These are phyloP conservation scores for Phytopythium boreale DNA, from an alignment of 352 stramenopile genomes.

Conservation along the genomic window DNA sequence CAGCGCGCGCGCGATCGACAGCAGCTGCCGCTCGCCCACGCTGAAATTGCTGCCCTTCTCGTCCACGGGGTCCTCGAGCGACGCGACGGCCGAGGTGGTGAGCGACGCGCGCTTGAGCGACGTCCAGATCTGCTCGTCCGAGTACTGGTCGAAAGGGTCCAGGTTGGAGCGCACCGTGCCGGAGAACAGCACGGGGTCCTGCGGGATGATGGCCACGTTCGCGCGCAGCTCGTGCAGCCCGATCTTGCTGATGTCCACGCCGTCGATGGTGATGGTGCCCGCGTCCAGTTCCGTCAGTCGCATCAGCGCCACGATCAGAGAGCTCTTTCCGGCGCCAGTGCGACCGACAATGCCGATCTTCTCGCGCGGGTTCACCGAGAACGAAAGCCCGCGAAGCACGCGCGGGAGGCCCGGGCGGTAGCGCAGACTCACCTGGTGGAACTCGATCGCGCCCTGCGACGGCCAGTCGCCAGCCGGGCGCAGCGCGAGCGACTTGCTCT, in stretches of 20 bases:
- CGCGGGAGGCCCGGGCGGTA: slow-evolving; percentile 75
- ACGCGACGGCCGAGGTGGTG: slow-evolving; percentile 26
- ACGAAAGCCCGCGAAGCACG: slow-evolving; percentile 56
- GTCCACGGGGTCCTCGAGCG: slow-evolving; percentile 35
- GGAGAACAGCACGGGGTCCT: slow-evolving; percentile 94
- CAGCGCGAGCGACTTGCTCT: slow-evolving; percentile 16
- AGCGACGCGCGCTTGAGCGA: slow-evolving; percentile 84
- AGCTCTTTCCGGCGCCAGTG: slow-evolving; percentile 86
- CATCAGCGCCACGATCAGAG: slow-evolving; percentile 88
- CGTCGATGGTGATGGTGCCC: slow-evolving; percentile 45
- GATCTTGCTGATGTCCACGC: slow-evolving; percentile 48
- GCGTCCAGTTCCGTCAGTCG: slow-evolving; percentile 83
- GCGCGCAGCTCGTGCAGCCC: slow-evolving; percentile 41
- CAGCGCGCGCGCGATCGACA: slow-evolving; percentile 94
- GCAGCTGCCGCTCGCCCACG: slow-evolving; percentile 93
- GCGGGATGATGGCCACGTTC: slow-evolving; percentile 84
- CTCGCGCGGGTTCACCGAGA: slow-evolving; percentile 68
- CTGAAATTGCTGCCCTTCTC: slow-evolving; percentile 94
- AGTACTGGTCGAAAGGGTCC: slow-evolving; percentile 87
- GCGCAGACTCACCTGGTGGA: slow-evolving; percentile 82
- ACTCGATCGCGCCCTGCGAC: slow-evolving; percentile 65
- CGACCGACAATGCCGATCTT: slow-evolving; percentile 81
- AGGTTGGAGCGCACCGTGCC: slow-evolving; percentile 88
- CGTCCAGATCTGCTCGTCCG: slow-evolving; percentile 78
- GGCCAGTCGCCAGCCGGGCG: slow-evolving; percentile 70